These are phyloP conservation scores for Solanum paucissectum DNA, from an alignment of 257 asterid genomes.

Conservation along the genomic window DNA sequence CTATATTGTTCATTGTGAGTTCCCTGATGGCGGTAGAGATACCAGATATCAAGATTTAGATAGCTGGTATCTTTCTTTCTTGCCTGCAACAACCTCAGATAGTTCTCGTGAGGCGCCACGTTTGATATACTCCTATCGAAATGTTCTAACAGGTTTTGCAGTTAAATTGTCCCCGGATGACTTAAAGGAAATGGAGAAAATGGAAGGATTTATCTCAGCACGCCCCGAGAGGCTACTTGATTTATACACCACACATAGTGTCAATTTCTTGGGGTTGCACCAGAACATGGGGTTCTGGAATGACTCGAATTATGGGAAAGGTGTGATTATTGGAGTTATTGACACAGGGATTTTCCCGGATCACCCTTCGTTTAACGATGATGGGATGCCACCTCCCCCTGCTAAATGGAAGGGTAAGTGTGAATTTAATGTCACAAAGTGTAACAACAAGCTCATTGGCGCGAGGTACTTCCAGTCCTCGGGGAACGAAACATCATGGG, in stretches of 20 bases:
- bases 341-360: constrained; percentile 15
- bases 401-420: constrained; percentile 25
- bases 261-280: constrained; percentile 8
- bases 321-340: constrained; percentile 20
- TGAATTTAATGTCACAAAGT: not conserved
- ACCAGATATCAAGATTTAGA: constrained; percentile 3
- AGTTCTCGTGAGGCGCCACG: not conserved
- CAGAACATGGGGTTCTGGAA: constrained; percentile 6
- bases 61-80: constrained; percentile 17
- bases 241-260: constrained; percentile 10
- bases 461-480: constrained; percentile 7
- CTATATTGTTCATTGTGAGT: constrained; percentile 24
- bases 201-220: constrained; percentile 13
- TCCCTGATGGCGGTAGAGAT: not conserved
- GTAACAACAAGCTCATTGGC: constrained; percentile 28
- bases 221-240: not conserved
- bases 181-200: constrained; percentile 5
- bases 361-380: constrained; percentile 13
- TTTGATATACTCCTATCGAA: constrained; percentile 5
- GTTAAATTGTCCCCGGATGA: constrained; percentile 9
- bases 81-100: constrained; percentile 2
- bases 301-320: constrained; percentile 13
- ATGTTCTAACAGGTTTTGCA: constrained; percentile 19
- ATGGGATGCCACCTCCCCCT: constrained; percentile 11
- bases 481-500: not conserved